Base-by-base conservation (phyloP, 2,329 filamentous ascomycete genomes). In the Talaromyces sp. region DNA sequence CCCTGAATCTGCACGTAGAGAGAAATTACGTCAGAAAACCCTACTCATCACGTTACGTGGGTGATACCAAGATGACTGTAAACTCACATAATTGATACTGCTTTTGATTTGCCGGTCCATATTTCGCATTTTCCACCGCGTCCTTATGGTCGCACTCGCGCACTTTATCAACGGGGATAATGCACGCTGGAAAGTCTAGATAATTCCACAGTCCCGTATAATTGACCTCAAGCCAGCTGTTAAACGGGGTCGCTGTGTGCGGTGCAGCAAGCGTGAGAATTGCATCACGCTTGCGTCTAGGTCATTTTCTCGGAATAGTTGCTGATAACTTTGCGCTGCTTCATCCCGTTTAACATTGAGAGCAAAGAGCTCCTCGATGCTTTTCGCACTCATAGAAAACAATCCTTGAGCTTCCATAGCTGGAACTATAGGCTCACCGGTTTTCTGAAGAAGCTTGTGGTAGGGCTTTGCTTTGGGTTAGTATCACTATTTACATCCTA, bases 221-320 rank as follows among this genome's bases (percentile, higher is more conserved):
- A 11, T 52, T 21, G 21, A 53, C 53, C 31, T 35, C 50, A 9
- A 31, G 27, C 53, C 31, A 60, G 17, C 24, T n/a, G 65, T 85
- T 82, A 64, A 85, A 82, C 29, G 72, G 72, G 0, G 80, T 76
- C 1, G 83, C 81, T 0, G 80, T 83, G 12, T 72, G 74, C 61
- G 80, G 77, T n/a, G 80, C 79, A 5, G 75, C 72, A 5, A 79
- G 74, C 65, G 75, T 75, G n/a, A 85, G 54, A 0, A 85, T 70
- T 0, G n/a, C n/a, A n/a, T n/a, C n/a, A n/a, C n/a, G n/a, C n/a
- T n/a, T n/a, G 75, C 80, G 67, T 85, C 82, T 50, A 61, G 26
- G 1, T 57, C 54, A 26, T 61, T 61, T 21, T 61, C 59, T 35
- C 48, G 48, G 21, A 57, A 54, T 14, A 57, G 9, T 26, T 54